Evolutionary conservation across 176 grass and related monocot genomes (phyloP), one percentile per base, ranked within the genome.

Genomic region (Raddia guianensis): DNA sequence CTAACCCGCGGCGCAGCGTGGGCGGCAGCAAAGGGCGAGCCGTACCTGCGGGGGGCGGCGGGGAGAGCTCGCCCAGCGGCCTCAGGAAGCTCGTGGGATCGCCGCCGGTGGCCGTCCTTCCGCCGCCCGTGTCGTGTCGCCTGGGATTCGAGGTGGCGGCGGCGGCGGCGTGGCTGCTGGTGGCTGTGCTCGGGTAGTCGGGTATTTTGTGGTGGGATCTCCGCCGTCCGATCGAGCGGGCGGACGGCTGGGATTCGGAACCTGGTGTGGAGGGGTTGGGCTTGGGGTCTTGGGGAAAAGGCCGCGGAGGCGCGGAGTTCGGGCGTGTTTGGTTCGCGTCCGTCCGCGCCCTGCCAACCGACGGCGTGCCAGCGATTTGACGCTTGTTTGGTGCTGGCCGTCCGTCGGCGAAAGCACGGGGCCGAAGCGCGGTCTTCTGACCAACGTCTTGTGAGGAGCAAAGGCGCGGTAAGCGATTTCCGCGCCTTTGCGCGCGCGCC

Each of bases 191-290:
- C 63, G 83, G 48, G 83, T 60, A 66, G 82, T 78, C 63, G 83
- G 48, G 83, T 60, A 66, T 86, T 78, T 90, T 86, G 83, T 86
- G 86, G 15, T 13, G 4, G 5, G 27, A 53, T 64, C 47, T 1
- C 1, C 5, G 7, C 70, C 63, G 45, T 61, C 72, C 53, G 6
- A 53, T 48, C 0, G 16, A 64, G 2, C 5, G 3, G 49, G 1
- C 40, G 74, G 42, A 35, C 48, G 57, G 74, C 1, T 6, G 16
- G 6, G 63, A 66, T 81, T 49, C 59, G 40, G 63, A 9, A 15
- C 18, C 70, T 2, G 50, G 54, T n/a, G n/a, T n/a, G n/a, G n/a
- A n/a, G n/a, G n/a, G n/a, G n/a, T n/a, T 75, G 16, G 72, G 54
- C 54, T 34, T 74, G 1, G 33, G 52, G 72, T 27, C 27, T 27